Base-by-base conservation (phyloP, 805 yeast species). In the Ascoidea asiatica region DNA sequence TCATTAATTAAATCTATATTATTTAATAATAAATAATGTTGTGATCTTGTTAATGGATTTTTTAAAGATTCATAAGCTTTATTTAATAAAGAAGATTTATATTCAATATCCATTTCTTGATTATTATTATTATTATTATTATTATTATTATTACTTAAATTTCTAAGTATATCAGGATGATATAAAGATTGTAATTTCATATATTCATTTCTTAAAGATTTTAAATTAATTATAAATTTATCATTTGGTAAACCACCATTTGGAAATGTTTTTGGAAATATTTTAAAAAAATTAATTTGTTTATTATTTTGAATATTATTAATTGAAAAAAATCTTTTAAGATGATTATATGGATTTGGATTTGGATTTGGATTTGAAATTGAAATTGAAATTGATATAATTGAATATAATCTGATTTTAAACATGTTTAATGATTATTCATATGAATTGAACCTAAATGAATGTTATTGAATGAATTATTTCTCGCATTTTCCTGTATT, bases 181-280 rank as follows among this genome's bases (percentile, higher is more conserved):
- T 73, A 69, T 47, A 70, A 67, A 36, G 82, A 73, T 59, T 90
- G 97, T 23, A 88, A 64, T 6, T 55, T 50, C 37, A 95, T 64
- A 58, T 78, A 90, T 58, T 92, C 97, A 46, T 76, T 72, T 43
- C 95, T 72, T 41, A 90, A 67, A 17, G 62, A 54, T 41, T 68
- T 63, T 13, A 66, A 53, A 54, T 86, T 78, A 4, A 87, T 60
- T 1, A 58, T 54, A 62, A 87, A 90, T 29, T 69, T 59, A 20
- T 79, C 79, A 1, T 53, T 47, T 1, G 82, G 81, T 2, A 88
- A 87, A 2, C 79, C 74, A 0, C 80, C 80, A 1, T 67, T 45
- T 0, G 85, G 81, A 48, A 86, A 79, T 0, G 88, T 77, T 53
- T 73, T 67, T 0, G 96, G 97, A 58, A 90, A 90, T 15, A 84